Percentiles rank a stretch among this genome's conserved stretches.
phyloP scores from a whole-genome alignment of 2,329 filamentous ascomycete genomes.

The Fusarium sp. region DNA sequence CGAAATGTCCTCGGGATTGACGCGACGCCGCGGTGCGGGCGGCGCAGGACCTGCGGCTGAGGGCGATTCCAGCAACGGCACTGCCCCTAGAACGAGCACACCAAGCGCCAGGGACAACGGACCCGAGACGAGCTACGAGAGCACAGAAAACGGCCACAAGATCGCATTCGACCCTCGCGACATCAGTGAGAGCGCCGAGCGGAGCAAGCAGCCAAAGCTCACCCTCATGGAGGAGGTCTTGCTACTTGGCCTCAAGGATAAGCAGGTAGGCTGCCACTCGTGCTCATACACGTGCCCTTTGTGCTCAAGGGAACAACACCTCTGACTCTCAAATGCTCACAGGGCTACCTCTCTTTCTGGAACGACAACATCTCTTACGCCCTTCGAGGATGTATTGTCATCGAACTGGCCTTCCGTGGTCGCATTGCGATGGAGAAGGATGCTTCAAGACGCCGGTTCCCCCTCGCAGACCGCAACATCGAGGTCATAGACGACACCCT shows the following conservation, averaged over 20 bases:
- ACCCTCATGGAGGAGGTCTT: slow-evolving; percentile 99
- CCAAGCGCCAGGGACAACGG: slow-evolving; percentile 63
- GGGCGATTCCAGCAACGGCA: slow-evolving; percentile 65
- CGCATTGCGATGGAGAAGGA: slow-evolving; percentile 99
- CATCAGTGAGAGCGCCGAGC: slow-evolving; percentile 95
- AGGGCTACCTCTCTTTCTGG: slow-evolving; percentile 99
- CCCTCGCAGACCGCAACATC: slow-evolving; percentile 90
- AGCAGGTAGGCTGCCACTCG: slow-evolving; percentile 74
- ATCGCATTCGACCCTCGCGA: slow-evolving; percentile 98
- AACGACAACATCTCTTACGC: slow-evolving; percentile 99
- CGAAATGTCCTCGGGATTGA: slow-evolving; percentile 62
- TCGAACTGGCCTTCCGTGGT: slow-evolving; percentile 95
- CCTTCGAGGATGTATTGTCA: slow-evolving; percentile 95
- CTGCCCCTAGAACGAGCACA: slow-evolving; percentile 67
- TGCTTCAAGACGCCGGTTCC: slow-evolving; percentile 88
- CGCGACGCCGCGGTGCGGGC: slow-evolving; percentile 76
- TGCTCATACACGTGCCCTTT: slow-evolving; percentile 23
- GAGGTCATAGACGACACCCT: slow-evolving; percentile 97
- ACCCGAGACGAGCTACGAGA: slow-evolving; percentile 88
- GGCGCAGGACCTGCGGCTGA: slow-evolving; percentile 66
- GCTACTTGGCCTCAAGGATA: slow-evolving; percentile 95
- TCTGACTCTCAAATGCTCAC: slow-evolving; percentile 25
- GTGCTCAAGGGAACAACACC: neutral
- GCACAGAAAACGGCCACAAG: slow-evolving; percentile 95
- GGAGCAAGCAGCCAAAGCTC: slow-evolving; percentile 97